These are phyloP conservation scores for Brassica napus DNA, from an alignment of 345 rosid species.

Conservation along the genomic window DNA sequence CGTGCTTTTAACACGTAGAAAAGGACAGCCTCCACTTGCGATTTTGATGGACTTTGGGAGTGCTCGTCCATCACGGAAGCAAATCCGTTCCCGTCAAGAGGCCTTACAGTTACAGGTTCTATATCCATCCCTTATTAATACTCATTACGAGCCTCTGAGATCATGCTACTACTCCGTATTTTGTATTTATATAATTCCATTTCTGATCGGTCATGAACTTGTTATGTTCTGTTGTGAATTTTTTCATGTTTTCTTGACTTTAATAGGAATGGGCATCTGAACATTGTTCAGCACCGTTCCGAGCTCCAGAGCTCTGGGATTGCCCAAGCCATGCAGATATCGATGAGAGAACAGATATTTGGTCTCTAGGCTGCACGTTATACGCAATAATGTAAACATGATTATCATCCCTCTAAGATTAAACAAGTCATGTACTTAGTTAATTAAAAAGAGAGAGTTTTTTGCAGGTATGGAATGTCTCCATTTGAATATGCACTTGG, in stretches of 20 bases:
- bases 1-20: constrained; percentile 63
- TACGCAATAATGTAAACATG: constrained; percentile 86
- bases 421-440: not conserved
- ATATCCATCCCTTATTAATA: constrained; percentile 15
- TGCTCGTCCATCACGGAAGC: constrained; percentile 80
- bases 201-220: constrained; percentile 6
- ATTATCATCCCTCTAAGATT: not conserved
- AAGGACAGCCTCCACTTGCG: constrained; percentile 84
- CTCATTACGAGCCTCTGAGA: not conserved
- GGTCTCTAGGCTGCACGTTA: constrained; percentile 98
- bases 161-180: constrained; percentile 5
- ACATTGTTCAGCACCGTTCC: constrained; percentile 96
- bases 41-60: constrained; percentile 99
- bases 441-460: not conserved
- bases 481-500: constrained; percentile 98
- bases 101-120: constrained; percentile 92
- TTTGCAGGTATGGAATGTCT: constrained; percentile 77
- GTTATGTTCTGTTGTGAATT: not conserved
- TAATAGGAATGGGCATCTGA: constrained; percentile 93
- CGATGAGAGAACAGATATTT: constrained; percentile 96
- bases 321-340: constrained; percentile 94
- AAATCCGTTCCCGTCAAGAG: constrained; percentile 87
- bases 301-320: constrained; percentile 99
- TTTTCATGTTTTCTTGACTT: not conserved
- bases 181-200: not conserved